Conservation (phyloP, 192 early-diverging fungal genomes). For the Jimgerdemannia lactiflua region DNA sequence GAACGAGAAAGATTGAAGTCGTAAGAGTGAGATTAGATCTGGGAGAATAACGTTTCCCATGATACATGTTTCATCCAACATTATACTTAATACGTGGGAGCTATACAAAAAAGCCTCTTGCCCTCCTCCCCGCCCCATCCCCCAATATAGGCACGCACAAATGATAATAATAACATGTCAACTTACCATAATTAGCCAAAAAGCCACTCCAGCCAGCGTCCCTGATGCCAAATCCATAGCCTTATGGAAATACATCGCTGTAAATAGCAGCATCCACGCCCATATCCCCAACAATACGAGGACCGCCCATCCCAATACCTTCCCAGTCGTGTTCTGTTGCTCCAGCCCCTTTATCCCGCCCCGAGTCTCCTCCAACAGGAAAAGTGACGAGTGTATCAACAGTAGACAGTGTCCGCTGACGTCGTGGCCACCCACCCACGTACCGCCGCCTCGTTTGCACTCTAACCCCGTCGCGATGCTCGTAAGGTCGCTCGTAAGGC, state of each 20-base stretch:
- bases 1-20: too few species aligned
- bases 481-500: slow-evolving; percentile 14
- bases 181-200: slow-evolving; percentile 55
- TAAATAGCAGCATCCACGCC: slow-evolving; percentile 75
- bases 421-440: slow-evolving; percentile 81
- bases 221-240: slow-evolving; percentile 67
- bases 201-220: slow-evolving; percentile 59
- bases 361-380: slow-evolving; percentile 64
- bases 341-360: slow-evolving; percentile 22
- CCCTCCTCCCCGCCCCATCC: too few species aligned
- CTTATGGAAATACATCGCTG: slow-evolving; percentile 79
- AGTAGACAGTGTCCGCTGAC: slow-evolving; percentile 87
- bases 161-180: neutral
- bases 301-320: slow-evolving; percentile 31
- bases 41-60: too few species aligned
- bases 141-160: neutral
- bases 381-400: slow-evolving; percentile 70
- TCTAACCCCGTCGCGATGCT: slow-evolving; percentile 17
- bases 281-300: slow-evolving; percentile 57
- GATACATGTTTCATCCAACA: too few species aligned
- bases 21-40: too few species aligned
- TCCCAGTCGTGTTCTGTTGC: slow-evolving; percentile 13
- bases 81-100: too few species aligned
- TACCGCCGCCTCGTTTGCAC: slow-evolving; percentile 52
- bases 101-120: too few species aligned